Base-by-base conservation (phyloP, 2,329 filamentous ascomycete species). In the Diaporthe batatas region DNA sequence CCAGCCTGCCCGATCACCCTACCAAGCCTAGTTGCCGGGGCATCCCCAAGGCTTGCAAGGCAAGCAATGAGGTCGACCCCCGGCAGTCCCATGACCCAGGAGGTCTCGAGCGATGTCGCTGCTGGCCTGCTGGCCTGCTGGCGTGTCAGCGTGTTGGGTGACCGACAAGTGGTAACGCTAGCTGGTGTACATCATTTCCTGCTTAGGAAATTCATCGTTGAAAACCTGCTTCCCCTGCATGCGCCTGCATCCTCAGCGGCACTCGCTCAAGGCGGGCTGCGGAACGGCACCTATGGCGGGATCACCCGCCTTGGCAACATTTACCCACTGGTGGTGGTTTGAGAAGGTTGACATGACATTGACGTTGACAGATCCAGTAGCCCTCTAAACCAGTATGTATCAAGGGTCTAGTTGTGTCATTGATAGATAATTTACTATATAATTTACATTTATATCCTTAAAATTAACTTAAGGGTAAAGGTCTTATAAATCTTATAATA, bases 151-250 rank as follows among this genome's bases (percentile, higher is more conserved):
- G 42, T 23, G 39, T 47, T 64, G 58, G 42, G 39, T 65, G 59
- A 44, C 25, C 44, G 58, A 65, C 51, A 57, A 58, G 53, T 49
- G n/a, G 39, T 58, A 39, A 44, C 29, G 54, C 42, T n/a, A 58
- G 32, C 29, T 11, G 39, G 7, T 32, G 68, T 29, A 6, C 16
- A 70, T 70, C 68, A 70, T 39, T 70, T 59, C 68, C 68, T n/a
- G 21, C 39, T 59, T 21, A 7, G 54, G 68, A 23, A 14, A 51
- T 25, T 23, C 47, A 70, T 34, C 21, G 18, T 44, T 36, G 29
- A 39, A 65, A 70, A 70, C 68, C 54, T 70, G 68, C 54, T 70
- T 70, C 68, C 59, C 59, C 59, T 65, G 59, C 59, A 65, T 51
- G 29, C 39, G 21, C 32, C 42, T 49, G 42, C 29, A 34, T 34